Percentiles rank a stretch among this genome's conserved stretches.
These are phyloP conservation scores for Paramecium sonneborni DNA, from an alignment of 73 alveolate genomes.

Conservation along the genomic window DNA sequence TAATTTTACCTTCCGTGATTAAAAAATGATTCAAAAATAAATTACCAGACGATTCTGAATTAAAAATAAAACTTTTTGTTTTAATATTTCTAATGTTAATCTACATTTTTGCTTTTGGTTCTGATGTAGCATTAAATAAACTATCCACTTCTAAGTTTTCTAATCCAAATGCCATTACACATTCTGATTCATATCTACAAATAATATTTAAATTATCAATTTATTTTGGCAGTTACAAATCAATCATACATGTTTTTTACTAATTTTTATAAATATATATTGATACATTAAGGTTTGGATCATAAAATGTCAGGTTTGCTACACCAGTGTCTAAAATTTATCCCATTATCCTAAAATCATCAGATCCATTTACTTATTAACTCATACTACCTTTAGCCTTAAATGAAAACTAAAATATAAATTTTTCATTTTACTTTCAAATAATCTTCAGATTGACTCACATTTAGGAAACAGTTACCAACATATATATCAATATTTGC, in stretches of 20 bases:
- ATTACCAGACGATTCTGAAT: neutral
- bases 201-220: neutral
- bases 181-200: neutral
- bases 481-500: neutral
- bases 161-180: neutral
- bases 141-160: neutral
- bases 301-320: constrained; percentile 19
- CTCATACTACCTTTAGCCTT: neutral
- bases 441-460: neutral
- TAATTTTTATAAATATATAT: neutral
- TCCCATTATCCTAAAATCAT: neutral
- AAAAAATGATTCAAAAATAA: neutral
- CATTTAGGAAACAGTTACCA: constrained; percentile 26
- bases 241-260: neutral
- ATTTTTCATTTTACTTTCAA: neutral
- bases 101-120: neutral
- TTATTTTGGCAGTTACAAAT: constrained; percentile 1
- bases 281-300: neutral
- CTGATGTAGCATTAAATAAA: neutral
- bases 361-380: neutral
- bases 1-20: neutral
- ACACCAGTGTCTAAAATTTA: neutral
- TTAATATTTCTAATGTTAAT: neutral
- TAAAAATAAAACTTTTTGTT: neutral
- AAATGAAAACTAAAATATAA: neutral